Percentiles rank a stretch among this genome's conserved stretches.
Evolutionary conservation across 2,329 filamentous ascomycete genomes (phyloP).

Genomic region (Cladobotryum protrusum): DNA sequence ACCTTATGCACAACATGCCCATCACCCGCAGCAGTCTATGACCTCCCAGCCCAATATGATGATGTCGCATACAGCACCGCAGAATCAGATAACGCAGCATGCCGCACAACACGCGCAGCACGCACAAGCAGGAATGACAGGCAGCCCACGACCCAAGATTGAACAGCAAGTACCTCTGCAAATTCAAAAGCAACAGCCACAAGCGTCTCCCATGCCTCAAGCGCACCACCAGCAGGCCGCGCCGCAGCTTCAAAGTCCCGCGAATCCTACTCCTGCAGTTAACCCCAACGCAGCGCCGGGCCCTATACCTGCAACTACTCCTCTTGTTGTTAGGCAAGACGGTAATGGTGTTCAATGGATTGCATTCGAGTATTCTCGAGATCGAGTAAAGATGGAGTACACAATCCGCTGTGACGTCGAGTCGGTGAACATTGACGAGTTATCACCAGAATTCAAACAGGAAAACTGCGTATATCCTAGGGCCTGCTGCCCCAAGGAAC

Average conservation of each 20-base stretch:
- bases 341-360: constrained; percentile 98
- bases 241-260: constrained; percentile 34
- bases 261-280: constrained; percentile 43
- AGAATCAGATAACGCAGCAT: constrained; percentile 55
- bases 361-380: constrained; percentile 93
- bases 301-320: constrained; percentile 93
- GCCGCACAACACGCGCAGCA: constrained; percentile 49
- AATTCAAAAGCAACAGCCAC: constrained; percentile 47
- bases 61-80: constrained; percentile 55
- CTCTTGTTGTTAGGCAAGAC: constrained; percentile 87
- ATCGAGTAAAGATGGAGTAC: constrained; percentile 99
- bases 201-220: constrained; percentile 36
- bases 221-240: constrained; percentile 32
- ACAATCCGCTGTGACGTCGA: constrained; percentile 97
- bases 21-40: constrained; percentile 48
- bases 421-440: constrained; percentile 83
- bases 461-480: constrained; percentile 98
- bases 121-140: constrained; percentile 49
- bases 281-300: constrained; percentile 91
- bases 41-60: constrained; percentile 60
- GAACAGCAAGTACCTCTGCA: constrained; percentile 56
- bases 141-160: constrained; percentile 58
- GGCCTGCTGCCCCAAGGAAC: constrained; percentile 89
- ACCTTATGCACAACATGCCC: constrained; percentile 55
- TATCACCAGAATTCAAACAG: constrained; percentile 86